These are phyloP conservation scores for Sungouiozyma ichnusensis DNA, from an alignment of 805 yeast species.

Conservation along the genomic window DNA sequence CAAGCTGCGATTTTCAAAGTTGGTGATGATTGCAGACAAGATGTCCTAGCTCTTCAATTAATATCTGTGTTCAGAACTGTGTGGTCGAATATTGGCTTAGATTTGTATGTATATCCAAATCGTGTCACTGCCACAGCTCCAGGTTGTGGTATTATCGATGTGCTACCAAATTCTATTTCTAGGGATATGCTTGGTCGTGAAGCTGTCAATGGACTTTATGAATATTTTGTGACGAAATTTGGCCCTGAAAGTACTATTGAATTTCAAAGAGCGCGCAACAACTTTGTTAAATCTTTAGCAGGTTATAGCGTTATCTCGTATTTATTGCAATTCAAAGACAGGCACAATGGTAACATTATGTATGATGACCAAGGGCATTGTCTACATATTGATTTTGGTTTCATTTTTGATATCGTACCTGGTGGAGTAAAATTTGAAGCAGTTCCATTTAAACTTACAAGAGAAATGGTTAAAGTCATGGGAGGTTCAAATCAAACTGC, in stretches of 20 bases:
- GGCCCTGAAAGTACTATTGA: slow-evolving; percentile 90
- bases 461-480: slow-evolving; percentile 91
- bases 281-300: slow-evolving; percentile 87
- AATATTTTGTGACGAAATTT: slow-evolving; percentile 81
- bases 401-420: slow-evolving; percentile 96
- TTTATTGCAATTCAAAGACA: slow-evolving; percentile 84
- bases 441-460: slow-evolving; percentile 94
- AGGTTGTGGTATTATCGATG: slow-evolving; percentile 98
- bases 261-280: slow-evolving; percentile 84
- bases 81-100: slow-evolving; percentile 82
- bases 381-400: slow-evolving; percentile 94
- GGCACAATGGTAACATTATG: slow-evolving; percentile 97
- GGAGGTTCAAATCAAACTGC: slow-evolving; percentile 85
- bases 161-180: slow-evolving; percentile 86
- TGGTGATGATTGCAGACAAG: slow-evolving; percentile 98
- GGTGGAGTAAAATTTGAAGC: slow-evolving; percentile 98
- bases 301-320: slow-evolving; percentile 90
- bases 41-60: slow-evolving; percentile 84
- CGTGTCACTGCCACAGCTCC: slow-evolving; percentile 98
- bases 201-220: slow-evolving; percentile 93
- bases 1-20: slow-evolving; percentile 96
- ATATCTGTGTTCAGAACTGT: slow-evolving; percentile 85
- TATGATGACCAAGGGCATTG: slow-evolving; percentile 93
- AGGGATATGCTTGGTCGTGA: slow-evolving; percentile 98
- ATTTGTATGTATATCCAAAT: slow-evolving; percentile 84